Base-by-base conservation (phyloP, 140 eudicot genomes). In the Cichorium intybus region DNA sequence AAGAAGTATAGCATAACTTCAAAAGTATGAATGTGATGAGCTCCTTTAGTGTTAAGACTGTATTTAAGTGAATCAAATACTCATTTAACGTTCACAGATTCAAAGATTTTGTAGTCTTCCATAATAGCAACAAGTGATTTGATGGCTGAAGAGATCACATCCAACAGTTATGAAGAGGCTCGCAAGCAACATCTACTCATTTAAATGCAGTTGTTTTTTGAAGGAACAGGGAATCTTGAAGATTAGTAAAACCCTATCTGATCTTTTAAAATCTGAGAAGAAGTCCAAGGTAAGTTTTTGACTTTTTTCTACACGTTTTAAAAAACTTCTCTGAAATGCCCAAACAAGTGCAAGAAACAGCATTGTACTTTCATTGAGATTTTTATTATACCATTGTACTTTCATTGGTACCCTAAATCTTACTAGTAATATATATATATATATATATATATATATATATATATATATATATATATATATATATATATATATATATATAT, bases 141-240 rank as follows among this genome's bases (percentile, higher is more conserved):
- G 55, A 82, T 85, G 97, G 82, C 71, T 37, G 71, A 62, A 33
- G 81, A 51, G 68, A 69, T 28, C 49, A 39, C 34, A 31, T 17
- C 74, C 77, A 85, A 77, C 70, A 70, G 69, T 55, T 89, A 89
- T 29, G 95, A 89, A 66, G 89, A 89, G 63, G 83, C 81, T 75
- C 87, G 97, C 10, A 81, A 70, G 79, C 84, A 79, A 79, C 88
- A 86, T 31, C 77, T 86, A 29, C 71, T 86, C 54, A 92, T 60
- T 6, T 11, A 14, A 60, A 1, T 14, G 27, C 45, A 7, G 28
- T 5, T 68, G 2, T 21, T 10, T 55, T 76, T 43, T 59, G 52
- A 60, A 88, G 97, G 95, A 86, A 57, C 63, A 86, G 77, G 97
- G 97, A 56, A 84, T 89, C 58, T 43, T 59, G 75, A 89, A 72